Base-by-base conservation (phyloP, 371 early-diverging fungal genomes). In the Mucor saturninus region DNA sequence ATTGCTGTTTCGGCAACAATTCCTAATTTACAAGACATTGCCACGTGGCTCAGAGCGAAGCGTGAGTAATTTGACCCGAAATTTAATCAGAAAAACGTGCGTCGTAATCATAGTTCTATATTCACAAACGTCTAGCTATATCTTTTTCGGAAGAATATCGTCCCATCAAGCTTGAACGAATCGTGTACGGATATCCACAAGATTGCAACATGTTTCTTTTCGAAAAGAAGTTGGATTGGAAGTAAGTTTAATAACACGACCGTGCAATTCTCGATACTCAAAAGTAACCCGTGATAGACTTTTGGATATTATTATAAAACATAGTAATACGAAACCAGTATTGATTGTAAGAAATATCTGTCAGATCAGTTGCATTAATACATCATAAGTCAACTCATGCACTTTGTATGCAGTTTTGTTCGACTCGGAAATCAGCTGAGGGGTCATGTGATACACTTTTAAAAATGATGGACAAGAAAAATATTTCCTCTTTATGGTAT, bases 1-100 rank as follows among this genome's bases (percentile, higher is more conserved):
- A 68, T 96, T 3, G 95, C 93, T 8, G 72, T 97, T 2, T 91
- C 93, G 13, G 96, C 96, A 2, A 95, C 96, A 0, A 83, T 95
- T 10, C 95, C 98, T 0, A 97, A 97, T 72, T 63, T 92, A 4
- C 69, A 79, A 4, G 94, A 95, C 68, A 83, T 97, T 42, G 93
- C 90, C 1, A 66, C 68, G 2, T 94, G 94, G 94, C 71, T 87
- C 1, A 54, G 69, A 13, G 80, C 74, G 65, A 71, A 73, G 42
- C 67, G 81, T 72, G 71, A 59, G 60, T 69, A 64, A 7, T 1
- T 35, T 10, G 26, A 40, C 32, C 48, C 2, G 8, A 15, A 8
- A 31, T 5, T 9, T 10, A 10, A 42, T 3, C 3, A 35, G 8
- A 35, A 35, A 35, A 35, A 35, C 49, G 2, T 49, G 49, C 29